These are phyloP conservation scores for Poronia punctata DNA, from an alignment of 495 filamentous ascomycete species.

Conservation along the genomic window DNA sequence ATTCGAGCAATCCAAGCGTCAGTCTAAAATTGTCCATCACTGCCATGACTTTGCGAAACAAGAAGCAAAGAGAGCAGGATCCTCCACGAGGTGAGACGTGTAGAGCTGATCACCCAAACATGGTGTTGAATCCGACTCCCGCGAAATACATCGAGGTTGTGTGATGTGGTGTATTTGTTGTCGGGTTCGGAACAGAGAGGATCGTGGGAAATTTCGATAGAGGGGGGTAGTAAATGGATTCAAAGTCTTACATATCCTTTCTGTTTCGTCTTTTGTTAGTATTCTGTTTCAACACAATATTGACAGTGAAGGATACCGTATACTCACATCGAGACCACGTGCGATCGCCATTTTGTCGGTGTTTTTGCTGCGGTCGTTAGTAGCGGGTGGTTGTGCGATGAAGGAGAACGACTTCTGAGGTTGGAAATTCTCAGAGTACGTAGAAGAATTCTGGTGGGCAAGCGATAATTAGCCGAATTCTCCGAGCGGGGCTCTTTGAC, in stretches of 20 bases:
- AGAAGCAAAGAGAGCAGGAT: slow-evolving; percentile 41
- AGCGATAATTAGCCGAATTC: slow-evolving; percentile 10
- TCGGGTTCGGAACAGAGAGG: slow-evolving; percentile 5
- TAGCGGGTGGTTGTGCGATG: slow-evolving; percentile 15
- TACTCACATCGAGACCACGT: slow-evolving; percentile 14
- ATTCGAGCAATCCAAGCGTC: slow-evolving; percentile 12
- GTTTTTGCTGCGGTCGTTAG: slow-evolving; percentile 26
- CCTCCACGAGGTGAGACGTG: slow-evolving; percentile 57
- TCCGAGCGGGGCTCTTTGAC: too few relatives aligned
- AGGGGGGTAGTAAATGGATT: slow-evolving; percentile 4
- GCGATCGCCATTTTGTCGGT: slow-evolving; percentile 12
- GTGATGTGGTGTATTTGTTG: not conserved
- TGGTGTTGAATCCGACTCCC: not conserved
- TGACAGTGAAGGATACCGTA: too few relatives aligned
- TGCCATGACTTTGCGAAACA: slow-evolving; percentile 18
- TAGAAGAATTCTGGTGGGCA: slow-evolving; percentile 7
- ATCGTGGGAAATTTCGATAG: not conserved
- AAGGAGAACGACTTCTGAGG: not conserved
- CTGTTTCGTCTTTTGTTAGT: too few relatives aligned
- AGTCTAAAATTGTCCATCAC: slow-evolving; percentile 31
- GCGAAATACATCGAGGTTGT: not conserved
- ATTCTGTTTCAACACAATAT: too few relatives aligned
- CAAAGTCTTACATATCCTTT: slow-evolving; percentile 15
- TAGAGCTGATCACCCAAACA: slow-evolving; percentile 16
- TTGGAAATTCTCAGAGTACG: slow-evolving; percentile 9